Evolutionary conservation across 805 yeast genomes (phyloP), one percentile per base, ranked within the genome.

Genomic region (Pichia cabralensis): DNA sequence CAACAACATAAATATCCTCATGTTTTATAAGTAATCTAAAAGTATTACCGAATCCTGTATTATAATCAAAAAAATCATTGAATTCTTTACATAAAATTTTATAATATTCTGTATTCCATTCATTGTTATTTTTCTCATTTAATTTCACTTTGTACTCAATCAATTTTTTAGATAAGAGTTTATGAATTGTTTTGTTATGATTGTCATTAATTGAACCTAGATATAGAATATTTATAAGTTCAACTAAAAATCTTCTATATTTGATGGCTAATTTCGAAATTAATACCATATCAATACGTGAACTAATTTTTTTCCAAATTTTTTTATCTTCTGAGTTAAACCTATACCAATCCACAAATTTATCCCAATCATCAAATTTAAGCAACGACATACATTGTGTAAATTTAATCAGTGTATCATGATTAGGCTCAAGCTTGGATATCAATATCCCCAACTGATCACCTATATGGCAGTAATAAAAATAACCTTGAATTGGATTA

Each of bases 401-500:
- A 16, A 15, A 25, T 23, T 19, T 16, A 18, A 13, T 20, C 3
- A 30, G n/a, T n/a, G n/a, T n/a, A n/a, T 13, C 8, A 2, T 8
- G 8, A 9, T n/a, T n/a, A 13, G 4, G n/a, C 9, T 13, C 16
- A 5, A 32, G 15, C 6, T 21, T 18, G 16, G 17, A 10, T 6
- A 32, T 20, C 2, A 33, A 15, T 8, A 8, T 14, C 3, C 24
- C 33, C 16, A 38, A 18, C 9, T 30, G 21, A 13, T 23, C 31
- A 21, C 36, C 33, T 13, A 38, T 19, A 22, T 30, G 22, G 15
- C 24, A 13, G 17, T 34, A 38, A 25, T 38, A 38, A 19, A 33
- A 34, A n/a, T 26, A 30, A 7, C 33, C 40, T 14, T 27, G 25
- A 9, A 32, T n/a, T n/a, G 40, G 40, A 28, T 37, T 22, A 6